Percentiles rank a stretch among this genome's conserved stretches.
Conservation (phyloP, 75 land plant species). For the Picea glauca region DNA sequence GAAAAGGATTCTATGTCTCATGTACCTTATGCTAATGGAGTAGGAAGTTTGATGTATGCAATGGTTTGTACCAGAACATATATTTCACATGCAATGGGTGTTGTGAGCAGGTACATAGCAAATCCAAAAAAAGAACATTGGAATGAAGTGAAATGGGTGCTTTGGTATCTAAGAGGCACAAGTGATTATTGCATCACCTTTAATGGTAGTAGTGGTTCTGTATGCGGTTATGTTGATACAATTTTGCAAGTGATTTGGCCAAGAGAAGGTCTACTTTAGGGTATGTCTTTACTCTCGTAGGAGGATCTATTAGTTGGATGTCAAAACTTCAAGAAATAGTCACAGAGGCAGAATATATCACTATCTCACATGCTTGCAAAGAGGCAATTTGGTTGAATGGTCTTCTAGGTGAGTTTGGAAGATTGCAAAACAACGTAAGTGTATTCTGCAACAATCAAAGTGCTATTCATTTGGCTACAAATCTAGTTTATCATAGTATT, state of each 20-base stretch:
- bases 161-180: neutral
- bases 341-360: neutral
- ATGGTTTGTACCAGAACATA: no score
- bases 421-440: neutral
- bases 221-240: neutral
- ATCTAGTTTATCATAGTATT: neutral
- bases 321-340: neutral
- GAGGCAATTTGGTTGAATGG: neutral
- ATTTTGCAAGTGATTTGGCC: neutral
- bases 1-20: no score
- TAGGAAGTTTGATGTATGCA: no score
- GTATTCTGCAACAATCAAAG: neutral
- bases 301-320: neutral
- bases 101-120: neutral
- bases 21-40: no score
- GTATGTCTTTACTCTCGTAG: neutral
- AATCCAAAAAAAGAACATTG: neutral
- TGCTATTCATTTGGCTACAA: neutral
- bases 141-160: neutral
- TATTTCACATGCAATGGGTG: no score
- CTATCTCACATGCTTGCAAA: neutral
- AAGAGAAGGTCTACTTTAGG: neutral
- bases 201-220: neutral
- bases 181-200: neutral
- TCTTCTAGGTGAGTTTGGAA: neutral